Percentiles rank a stretch among this genome's conserved stretches.
phyloP scores from a whole-genome alignment of 768 basidiomycete genomes.

The Saitozyma podzolica region DNA sequence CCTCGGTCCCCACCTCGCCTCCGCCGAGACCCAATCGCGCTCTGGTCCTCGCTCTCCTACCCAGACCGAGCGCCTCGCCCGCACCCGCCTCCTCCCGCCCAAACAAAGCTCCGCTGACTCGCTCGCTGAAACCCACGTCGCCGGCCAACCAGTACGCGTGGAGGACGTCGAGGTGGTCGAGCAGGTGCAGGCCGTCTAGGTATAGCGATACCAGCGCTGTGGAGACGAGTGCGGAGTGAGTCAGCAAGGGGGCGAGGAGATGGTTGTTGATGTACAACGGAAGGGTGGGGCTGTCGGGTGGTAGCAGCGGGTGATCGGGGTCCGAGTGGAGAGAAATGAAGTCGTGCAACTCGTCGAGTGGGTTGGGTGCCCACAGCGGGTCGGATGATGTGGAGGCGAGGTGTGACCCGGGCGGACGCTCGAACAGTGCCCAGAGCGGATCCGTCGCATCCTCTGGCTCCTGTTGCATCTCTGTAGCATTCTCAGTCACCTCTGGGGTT shows the following conservation, averaged over 20 bases:
- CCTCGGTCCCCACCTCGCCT: conserved; percentile 54
- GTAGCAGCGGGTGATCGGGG: conserved; percentile 64
- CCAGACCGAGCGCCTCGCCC: conserved; percentile 34
- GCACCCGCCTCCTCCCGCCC: conserved; percentile 62
- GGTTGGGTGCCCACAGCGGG: conserved; percentile 28
- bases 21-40: conserved; percentile 49
- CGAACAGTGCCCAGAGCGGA: conserved; percentile 11
- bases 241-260: conserved; percentile 68
- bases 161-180: conserved; percentile 59
- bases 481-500: too few species aligned
- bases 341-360: conserved; percentile 20
- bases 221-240: conserved; percentile 51
- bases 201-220: conserved; percentile 65
- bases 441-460: background rate
- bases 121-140: conserved; percentile 62
- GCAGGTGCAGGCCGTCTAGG: conserved; percentile 72
- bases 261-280: conserved; percentile 61
- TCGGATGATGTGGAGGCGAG: background rate
- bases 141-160: conserved; percentile 46
- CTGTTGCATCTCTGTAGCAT: too few species aligned
- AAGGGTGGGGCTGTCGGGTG: conserved; percentile 64
- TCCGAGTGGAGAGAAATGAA: conserved; percentile 40
- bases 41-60: conserved; percentile 44
- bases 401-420: conserved; percentile 28
- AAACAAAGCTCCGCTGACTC: conserved; percentile 72